phyloP scores from a whole-genome alignment of 495 filamentous ascomycete species.

The Talaromyces ruber region DNA sequence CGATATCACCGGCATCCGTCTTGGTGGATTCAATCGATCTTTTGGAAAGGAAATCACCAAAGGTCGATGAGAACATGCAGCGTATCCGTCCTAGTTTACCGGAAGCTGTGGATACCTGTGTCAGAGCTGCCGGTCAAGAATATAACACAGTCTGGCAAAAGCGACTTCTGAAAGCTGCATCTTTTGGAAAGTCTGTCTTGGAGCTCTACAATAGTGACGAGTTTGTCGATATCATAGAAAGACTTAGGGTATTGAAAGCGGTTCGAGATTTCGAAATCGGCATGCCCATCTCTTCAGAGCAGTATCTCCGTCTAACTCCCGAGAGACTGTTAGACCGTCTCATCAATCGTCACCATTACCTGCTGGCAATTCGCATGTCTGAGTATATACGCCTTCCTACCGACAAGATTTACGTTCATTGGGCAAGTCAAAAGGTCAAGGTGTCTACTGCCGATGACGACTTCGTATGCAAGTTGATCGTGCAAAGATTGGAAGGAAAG shows the following conservation, averaged over 20 bases:
- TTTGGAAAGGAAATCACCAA: constrained; percentile 87
- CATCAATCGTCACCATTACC: constrained; percentile 81
- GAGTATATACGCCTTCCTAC: constrained; percentile 81
- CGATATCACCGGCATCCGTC: constrained; percentile 79
- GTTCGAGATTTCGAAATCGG: constrained; percentile 87
- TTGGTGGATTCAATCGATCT: constrained; percentile 88
- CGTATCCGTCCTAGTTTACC: constrained; percentile 78
- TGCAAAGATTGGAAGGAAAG: constrained; percentile 77
- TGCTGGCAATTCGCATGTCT: constrained; percentile 83
- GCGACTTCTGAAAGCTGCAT: constrained; percentile 86
- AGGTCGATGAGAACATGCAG: constrained; percentile 95
- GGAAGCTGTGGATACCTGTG: constrained; percentile 86
- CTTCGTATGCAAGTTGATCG: constrained; percentile 76
- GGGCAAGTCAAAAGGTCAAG: constrained; percentile 91
- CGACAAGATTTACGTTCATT: constrained; percentile 88
- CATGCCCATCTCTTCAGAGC: constrained; percentile 84
- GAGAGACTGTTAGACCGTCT: constrained; percentile 79
- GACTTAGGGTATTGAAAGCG: constrained; percentile 83
- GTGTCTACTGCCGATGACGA: constrained; percentile 79
- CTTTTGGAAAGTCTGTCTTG: constrained; percentile 92
- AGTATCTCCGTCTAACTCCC: constrained; percentile 79
- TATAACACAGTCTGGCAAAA: constrained; percentile 90
- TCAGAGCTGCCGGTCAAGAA: constrained; percentile 86
- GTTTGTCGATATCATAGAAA: constrained; percentile 98
- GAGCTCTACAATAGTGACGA: constrained; percentile 96